Evolutionary conservation across 1,284 basidiomycete species (phyloP), one percentile per base, ranked within the genome.

Genomic region (Afroboletus lepidellus): DNA sequence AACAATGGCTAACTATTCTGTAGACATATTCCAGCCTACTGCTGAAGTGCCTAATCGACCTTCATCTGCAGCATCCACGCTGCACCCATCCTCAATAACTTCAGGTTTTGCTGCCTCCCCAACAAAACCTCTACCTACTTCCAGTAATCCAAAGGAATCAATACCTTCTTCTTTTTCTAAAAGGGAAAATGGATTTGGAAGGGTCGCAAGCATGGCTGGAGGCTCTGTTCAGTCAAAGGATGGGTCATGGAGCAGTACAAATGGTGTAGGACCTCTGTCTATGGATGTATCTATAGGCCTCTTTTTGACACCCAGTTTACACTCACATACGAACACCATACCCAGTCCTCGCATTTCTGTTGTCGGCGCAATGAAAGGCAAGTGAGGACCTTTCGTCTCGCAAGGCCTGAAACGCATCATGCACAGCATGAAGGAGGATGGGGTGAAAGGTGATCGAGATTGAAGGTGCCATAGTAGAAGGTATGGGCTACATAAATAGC

Each of bases 351-450:
- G 50, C 18, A 45, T 44, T 38, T 38, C 16, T 13, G 24, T 54
- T 13, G 27, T 54, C 3, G 37, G 51, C 1, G 43, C 53, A 21
- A 55, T 61, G 60, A 65, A 52, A 11, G 51, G 50, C 23, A 67
- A 49, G 34, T 51, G 42, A 50, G 55, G 45, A 33, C 48, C 58
- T 33, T 56, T 46, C 2, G 13, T 24, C 30, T 48, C 44, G 12
- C 48, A 42, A 8, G 55, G 46, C 20, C 15, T 48, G 21, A 64
- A 51, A 36, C 67, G 66, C 3, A 23, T 67, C 15, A 67, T 69
- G 11, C 54, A 67, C 27, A 67, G 65, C 32, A 41, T 70, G 58
- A 70, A 55, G 45, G 56, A 58, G 32, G 45, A 56, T 38, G 48
- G 48, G 7, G 39, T 47, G 18, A 56, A 53, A 30, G 16, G 41